Conservation (phyloP, 179 eudicot species). For the Spergularia azorica region DNA sequence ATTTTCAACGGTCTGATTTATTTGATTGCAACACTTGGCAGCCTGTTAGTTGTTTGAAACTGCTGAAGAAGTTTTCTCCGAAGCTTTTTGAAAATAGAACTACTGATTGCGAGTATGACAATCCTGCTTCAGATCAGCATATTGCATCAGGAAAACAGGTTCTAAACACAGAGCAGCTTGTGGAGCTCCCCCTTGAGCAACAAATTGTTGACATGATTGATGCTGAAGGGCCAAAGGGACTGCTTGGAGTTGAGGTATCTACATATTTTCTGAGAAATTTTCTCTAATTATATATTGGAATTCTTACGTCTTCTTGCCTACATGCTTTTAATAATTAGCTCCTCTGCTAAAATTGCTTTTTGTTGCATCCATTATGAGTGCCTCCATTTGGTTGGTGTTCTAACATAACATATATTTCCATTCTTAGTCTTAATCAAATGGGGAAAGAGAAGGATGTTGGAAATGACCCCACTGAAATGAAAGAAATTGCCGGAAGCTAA, state of each 20-base stretch:
- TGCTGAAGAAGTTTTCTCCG: constrained; percentile 72
- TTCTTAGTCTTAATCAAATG: not conserved
- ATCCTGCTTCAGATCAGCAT: constrained; percentile 50
- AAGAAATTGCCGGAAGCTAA: not conserved
- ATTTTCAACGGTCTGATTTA: not conserved
- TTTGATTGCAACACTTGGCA: constrained; percentile 29
- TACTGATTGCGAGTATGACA: constrained; percentile 45
- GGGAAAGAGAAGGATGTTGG: not conserved
- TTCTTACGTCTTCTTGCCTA: not conserved
- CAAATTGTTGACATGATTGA: constrained; percentile 88
- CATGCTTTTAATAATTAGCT: not conserved
- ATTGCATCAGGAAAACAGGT: constrained; percentile 48
- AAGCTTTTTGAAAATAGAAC: constrained; percentile 59
- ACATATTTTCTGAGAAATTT: constrained; percentile 11
- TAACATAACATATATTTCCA: not conserved
- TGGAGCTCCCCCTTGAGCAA: constrained; percentile 92
- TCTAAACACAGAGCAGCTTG: constrained; percentile 72
- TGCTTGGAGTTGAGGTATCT: constrained; percentile 70
- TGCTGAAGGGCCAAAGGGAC: constrained; percentile 80
- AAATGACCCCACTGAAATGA: not conserved
- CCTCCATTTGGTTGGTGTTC: not conserved
- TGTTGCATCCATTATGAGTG: not conserved
- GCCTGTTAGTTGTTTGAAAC: constrained; percentile 79
- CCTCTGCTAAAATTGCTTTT: not conserved
- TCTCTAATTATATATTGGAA: not conserved